phyloP scores from a whole-genome alignment of 495 filamentous ascomycete species.

The Talaromyces stipitatus region DNA sequence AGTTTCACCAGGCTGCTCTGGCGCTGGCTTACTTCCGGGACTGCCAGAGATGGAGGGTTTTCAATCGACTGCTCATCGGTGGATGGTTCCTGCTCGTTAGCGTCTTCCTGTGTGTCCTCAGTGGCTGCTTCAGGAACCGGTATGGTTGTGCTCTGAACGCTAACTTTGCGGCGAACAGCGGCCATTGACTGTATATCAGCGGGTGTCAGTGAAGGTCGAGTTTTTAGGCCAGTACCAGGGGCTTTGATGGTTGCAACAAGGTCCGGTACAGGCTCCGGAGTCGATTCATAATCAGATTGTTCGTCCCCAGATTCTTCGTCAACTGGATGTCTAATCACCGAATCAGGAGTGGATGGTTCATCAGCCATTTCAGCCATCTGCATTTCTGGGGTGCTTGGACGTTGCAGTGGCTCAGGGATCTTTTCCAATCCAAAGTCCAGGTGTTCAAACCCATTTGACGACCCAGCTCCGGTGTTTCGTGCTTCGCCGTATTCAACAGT shows the following conservation, averaged over 20 bases:
- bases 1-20: constrained; percentile 51
- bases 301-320: constrained; percentile 24
- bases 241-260: constrained; percentile 84
- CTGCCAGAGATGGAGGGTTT: constrained; percentile 6
- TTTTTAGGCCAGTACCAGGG: constrained; percentile 80
- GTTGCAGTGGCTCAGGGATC: constrained; percentile 42
- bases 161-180: constrained; percentile 75
- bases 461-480: background rate
- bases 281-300: constrained; percentile 18
- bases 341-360: constrained; percentile 78
- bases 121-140: constrained; percentile 31
- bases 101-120: constrained; percentile 25
- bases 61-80: constrained; percentile 1
- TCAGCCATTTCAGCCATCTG: constrained; percentile 41
- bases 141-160: constrained; percentile 62
- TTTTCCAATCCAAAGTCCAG: constrained; percentile 40
- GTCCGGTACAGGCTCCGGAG: constrained; percentile 61
- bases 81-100: constrained; percentile 13
- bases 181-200: constrained; percentile 83
- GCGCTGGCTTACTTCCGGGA: constrained; percentile 26
- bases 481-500: background rate
- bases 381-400: constrained; percentile 59
- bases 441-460: background rate
- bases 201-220: constrained; percentile 77
- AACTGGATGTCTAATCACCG: constrained; percentile 78